Conservation (phyloP, 2,329 filamentous ascomycete genomes). For the Pochonia chlamydosporia region DNA sequence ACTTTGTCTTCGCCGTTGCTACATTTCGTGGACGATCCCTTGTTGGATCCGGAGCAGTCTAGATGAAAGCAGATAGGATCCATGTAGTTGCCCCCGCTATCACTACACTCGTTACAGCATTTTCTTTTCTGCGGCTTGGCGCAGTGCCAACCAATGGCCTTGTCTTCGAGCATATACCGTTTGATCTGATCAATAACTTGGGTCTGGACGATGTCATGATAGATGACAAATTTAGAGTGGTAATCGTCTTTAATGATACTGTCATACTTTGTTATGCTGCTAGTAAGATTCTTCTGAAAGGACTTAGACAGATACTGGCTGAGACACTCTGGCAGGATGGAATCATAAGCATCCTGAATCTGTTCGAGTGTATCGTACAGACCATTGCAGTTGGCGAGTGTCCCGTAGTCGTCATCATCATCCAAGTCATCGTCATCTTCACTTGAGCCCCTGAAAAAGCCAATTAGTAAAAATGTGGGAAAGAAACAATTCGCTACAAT, state of each 20-base stretch:
- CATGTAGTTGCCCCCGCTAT: background rate
- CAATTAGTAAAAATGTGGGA: background rate
- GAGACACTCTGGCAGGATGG: background rate
- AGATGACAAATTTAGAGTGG: conserved; percentile 1
- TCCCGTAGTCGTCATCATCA: conserved; percentile 1
- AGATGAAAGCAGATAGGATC: conserved; percentile 1
- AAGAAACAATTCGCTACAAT: background rate
- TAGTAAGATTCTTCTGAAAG: conserved; percentile 1
- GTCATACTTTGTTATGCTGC: background rate
- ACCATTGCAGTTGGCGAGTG: background rate
- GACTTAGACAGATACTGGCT: background rate
- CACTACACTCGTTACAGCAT: background rate
- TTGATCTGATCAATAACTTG: background rate
- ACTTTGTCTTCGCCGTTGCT: background rate
- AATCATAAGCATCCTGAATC: background rate
- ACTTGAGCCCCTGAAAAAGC: background rate
- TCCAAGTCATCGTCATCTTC: background rate
- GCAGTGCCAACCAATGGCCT: background rate
- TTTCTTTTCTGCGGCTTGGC: background rate
- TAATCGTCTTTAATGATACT: background rate
- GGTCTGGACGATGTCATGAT: background rate
- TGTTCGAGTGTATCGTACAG: background rate
- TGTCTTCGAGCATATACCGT: background rate
- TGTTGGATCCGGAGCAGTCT: background rate
- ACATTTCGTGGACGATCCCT: background rate